Percentiles rank a stretch among this genome's conserved stretches.
phyloP scores from a whole-genome alignment of 2,329 filamentous ascomycete species.

The Cadophora sp. region DNA sequence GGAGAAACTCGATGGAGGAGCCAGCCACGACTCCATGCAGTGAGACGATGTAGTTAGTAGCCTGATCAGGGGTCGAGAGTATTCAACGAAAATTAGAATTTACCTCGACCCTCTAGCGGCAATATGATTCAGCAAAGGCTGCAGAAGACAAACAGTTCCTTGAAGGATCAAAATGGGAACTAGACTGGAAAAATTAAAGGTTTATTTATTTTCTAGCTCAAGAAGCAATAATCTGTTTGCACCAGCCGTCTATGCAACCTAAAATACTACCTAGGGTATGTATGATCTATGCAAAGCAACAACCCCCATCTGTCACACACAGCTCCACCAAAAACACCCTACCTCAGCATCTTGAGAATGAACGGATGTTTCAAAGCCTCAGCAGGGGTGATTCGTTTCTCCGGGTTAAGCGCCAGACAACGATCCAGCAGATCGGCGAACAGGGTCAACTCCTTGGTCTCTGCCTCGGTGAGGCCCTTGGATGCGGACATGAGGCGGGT shows the following conservation, averaged over 20 bases:
- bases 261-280: neutral
- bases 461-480: slow-evolving; percentile 74
- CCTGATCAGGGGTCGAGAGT: no score
- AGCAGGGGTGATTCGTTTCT: slow-evolving; percentile 85
- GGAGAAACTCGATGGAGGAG: no score
- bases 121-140: neutral
- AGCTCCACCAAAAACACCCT: slow-evolving; percentile 12
- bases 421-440: slow-evolving; percentile 90
- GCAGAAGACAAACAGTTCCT: neutral
- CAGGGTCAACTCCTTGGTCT: slow-evolving; percentile 77
- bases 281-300: neutral
- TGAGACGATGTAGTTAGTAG: no score
- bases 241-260: neutral
- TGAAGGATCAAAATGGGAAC: neutral
- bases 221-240: neutral
- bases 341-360: slow-evolving; percentile 54
- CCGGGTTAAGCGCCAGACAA: slow-evolving; percentile 87
- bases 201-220: slow-evolving; percentile 3
- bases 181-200: no score
- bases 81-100: no score
- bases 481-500: slow-evolving; percentile 78
- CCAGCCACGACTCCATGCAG: no score
- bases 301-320: neutral
- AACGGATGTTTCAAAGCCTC: slow-evolving; percentile 93
- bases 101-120: neutral